Evolutionary conservation across 108 stramenopile genomes (phyloP), one percentile per base, ranked within the genome.

Genomic region (Cyclotella kingstonii): DNA sequence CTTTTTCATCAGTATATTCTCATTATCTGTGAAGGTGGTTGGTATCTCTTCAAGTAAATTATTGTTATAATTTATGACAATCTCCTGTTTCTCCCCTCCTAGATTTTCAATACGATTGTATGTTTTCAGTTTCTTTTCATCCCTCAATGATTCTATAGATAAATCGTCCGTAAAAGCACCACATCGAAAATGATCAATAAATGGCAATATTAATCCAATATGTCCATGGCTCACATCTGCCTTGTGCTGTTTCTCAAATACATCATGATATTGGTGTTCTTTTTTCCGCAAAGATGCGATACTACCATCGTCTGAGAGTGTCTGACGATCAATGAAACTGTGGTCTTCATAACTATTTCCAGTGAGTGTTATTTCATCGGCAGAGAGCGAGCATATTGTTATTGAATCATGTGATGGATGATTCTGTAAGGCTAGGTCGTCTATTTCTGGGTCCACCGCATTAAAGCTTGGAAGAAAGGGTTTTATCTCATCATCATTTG

Each of bases 201-300:
- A 69, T 25, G 68, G 68, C 50, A 69, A 42, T n/a, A 69, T 69
- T 31, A 69, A 53, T 6, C 68, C 68, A 27, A 69, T 69, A 28
- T 69, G 68, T 2, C 58, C 68, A 4, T 34, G 29, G 18, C 56
- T 59, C 15, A 35, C 31, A 69, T 69, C 68, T 10, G 50, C 68
- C 5, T 27, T 39, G 23, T 45, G 52, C 17, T 69, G 68, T 29
- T 35, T 25, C 0, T 45, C 3, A 33, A 69, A 45, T 0, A 69
- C 4, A 0, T 2, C 29, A 0, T 52, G 38, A n/a, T 26, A 69
- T 7, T 39, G 23, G 15, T 53, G 41, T 11, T 68, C 38, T 23
- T 23, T 56, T 27, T 54, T 60, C 2, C 48, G 42, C 10, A 68
- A 36, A 19, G 56, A 58, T 2, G 39, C 54, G 0, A 69, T 29